These are phyloP conservation scores for Caryocar brasiliense DNA, from an alignment of 441 rosid species.

Conservation along the genomic window DNA sequence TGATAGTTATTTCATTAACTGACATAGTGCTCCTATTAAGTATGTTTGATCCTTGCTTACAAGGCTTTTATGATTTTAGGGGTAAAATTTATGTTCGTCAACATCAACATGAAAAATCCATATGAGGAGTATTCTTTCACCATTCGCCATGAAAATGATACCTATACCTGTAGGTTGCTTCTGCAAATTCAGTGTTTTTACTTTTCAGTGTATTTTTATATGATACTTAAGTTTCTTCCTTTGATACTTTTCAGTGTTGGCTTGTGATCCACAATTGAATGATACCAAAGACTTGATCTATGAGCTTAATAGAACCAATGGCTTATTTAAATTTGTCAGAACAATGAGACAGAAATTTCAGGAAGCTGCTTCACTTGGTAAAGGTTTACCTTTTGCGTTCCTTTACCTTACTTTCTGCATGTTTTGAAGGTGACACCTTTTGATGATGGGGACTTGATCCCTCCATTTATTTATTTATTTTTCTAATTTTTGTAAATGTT, in stretches of 20 bases:
- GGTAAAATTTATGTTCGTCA: conserved; percentile 63
- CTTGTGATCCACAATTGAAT: conserved; percentile 57
- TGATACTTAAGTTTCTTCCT: background rate
- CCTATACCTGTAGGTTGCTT: conserved; percentile 48
- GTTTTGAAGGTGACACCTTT: conserved; percentile 4
- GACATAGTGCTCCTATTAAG: conserved; percentile 3
- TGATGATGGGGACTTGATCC: no score
- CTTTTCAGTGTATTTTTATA: background rate
- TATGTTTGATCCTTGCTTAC: conserved; percentile 2
- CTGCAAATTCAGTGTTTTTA: background rate
- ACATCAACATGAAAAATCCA: conserved; percentile 41
- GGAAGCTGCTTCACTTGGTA: conserved; percentile 44
- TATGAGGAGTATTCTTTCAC: conserved; percentile 43
- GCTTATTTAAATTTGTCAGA: conserved; percentile 59
- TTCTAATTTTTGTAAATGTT: no score
- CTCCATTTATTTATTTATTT: no score
- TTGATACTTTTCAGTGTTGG: conserved; percentile 50
- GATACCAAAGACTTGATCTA: conserved; percentile 41
- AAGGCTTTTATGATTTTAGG: conserved; percentile 33
- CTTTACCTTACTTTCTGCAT: conserved; percentile 7
- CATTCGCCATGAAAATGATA: conserved; percentile 55
- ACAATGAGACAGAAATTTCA: conserved; percentile 59
- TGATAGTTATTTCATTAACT: background rate
- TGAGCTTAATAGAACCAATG: conserved; percentile 60
- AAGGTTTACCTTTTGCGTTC: background rate